Base-by-base conservation (phyloP, 768 basidiomycete genomes). In the Neoboletus magnificus region DNA sequence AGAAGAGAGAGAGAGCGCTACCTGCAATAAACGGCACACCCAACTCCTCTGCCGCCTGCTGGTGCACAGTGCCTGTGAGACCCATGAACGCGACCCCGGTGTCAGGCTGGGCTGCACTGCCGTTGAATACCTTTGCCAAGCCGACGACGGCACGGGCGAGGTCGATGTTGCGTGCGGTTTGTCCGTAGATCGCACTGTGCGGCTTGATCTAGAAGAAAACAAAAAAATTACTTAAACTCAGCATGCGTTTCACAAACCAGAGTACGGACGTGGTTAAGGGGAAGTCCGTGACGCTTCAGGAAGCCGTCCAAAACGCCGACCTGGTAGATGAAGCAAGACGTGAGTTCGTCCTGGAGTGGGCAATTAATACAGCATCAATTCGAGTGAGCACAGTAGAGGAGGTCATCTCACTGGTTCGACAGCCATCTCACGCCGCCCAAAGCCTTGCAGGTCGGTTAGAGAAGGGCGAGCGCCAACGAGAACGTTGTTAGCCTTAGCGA, bases 401-500 rank as follows among this genome's bases (percentile, higher is more conserved):
- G 12, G 27, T 5, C 1, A 3, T 58, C 78, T 43, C 56, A 86
- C 85, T 2, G 83, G 79, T 51, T 79, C 77, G 54, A 86, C 79
- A 0, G 74, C 76, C 82, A 88, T 82, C 60, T 86, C 85, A 32
- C 85, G 73, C 20, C 85, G 68, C 5, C 86, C 86, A 54, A 87
- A 87, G 1, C 85, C 85, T 62, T 85, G 84, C 20, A 77, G 65
- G 65, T 87, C 5, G 71, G 86, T 23, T 85, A 76, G 22, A 81
- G 83, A 66, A 1, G 86, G 86, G 60, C 87, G 86, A 9, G 86
- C 86, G 0, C 87, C 86, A n/a, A 85, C 76, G 27, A 73, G 70
- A 29, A 87, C 83, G 22, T 74, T 73, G 62, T 85, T 73, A 35
- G 69, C 62, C 60, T 85, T 85, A 3, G 86, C 86, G 5, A 84